Conservation (phyloP, 2,329 filamentous ascomycete species). For the Trichoderma koningiopsis region DNA sequence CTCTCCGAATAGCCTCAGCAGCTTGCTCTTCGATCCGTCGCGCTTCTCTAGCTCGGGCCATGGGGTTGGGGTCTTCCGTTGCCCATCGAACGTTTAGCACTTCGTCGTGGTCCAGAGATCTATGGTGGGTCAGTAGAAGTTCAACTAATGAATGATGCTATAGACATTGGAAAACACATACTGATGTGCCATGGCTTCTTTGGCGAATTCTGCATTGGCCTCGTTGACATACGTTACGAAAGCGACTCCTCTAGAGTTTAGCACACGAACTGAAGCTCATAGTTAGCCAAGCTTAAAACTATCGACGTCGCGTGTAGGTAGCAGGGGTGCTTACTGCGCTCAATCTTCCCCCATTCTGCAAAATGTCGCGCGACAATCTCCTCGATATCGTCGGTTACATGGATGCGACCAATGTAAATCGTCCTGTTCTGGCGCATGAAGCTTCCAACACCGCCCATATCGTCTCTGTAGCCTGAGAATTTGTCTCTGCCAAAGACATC, state of each 20-base stretch:
- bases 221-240: conserved; percentile 96
- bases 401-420: conserved; percentile 89
- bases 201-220: conserved; percentile 85
- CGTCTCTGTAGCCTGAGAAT: conserved; percentile 88
- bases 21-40: conserved; percentile 91
- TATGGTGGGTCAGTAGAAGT: background rate
- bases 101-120: conserved; percentile 81
- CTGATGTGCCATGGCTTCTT: conserved; percentile 96
- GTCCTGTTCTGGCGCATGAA: conserved; percentile 95
- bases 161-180: background rate
- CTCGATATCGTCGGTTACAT: conserved; percentile 95
- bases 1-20: conserved; percentile 86
- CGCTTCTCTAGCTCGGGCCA: conserved; percentile 90
- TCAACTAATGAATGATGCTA: background rate
- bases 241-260: conserved; percentile 86
- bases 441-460: conserved; percentile 95
- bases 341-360: conserved; percentile 92
- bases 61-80: conserved; percentile 92
- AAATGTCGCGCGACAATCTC: conserved; percentile 95
- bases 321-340: conserved; percentile 58
- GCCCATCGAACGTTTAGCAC: conserved; percentile 97
- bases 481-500: conserved; percentile 92
- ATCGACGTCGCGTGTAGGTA: background rate
- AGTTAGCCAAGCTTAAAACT: background rate
- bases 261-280: conserved; percentile 62